phyloP scores from a whole-genome alignment of 306 rosid genomes.

The cucumber (Cucumis sativus) region Cucumber_9930_V3 NC_026658.2:10922501-10923000 shows the following conservation, averaged over 20 bases:
- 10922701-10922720: slow-evolving; percentile 84
- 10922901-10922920: slow-evolving; percentile 39
- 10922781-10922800: slow-evolving; percentile 98
- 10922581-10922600: neutral
- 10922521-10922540: neutral
- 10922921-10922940: neutral
- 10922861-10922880: slow-evolving; percentile 89
- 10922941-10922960: neutral
- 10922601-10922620: neutral
- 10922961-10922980: neutral
- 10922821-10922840: slow-evolving; percentile 81
- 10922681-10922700: slow-evolving; percentile 29
- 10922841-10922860: slow-evolving; percentile 85
- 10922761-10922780: slow-evolving; percentile 99
- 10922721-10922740: slow-evolving; percentile 97
- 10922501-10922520: neutral
- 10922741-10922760: slow-evolving; percentile 86
- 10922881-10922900: slow-evolving; percentile 92
- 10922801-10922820: slow-evolving; percentile 93
- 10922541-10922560: neutral
- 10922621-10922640: neutral
- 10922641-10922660: neutral
- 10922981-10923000: neutral
- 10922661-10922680: neutral
- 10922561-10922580: neutral